A percentile compares a stretch with the other conserved stretches of the same genome.
Evolutionary conservation across 495 filamentous ascomycete genomes (phyloP).

Genomic region (Neurospora sp.): DNA sequence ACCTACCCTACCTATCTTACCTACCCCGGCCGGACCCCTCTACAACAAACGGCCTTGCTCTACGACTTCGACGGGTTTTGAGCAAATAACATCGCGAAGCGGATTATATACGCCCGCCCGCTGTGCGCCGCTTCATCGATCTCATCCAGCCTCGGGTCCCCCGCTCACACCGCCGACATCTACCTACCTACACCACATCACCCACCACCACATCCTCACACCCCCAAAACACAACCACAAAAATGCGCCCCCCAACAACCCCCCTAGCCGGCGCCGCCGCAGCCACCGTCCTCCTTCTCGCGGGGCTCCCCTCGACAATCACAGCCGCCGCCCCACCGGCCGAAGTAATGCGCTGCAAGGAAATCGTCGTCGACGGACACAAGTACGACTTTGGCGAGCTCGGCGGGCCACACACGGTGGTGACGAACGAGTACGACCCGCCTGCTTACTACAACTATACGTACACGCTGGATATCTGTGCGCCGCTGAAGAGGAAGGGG

Average conservation of each 20-base stretch:
- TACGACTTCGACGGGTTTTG: not conserved
- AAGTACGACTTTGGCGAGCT: constrained; percentile 52
- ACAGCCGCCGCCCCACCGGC: constrained; percentile 9
- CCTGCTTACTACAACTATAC: constrained; percentile 56
- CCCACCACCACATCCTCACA: not conserved
- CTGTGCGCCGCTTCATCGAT: not conserved
- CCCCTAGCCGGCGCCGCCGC: not conserved
- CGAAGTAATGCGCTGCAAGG: constrained; percentile 41
- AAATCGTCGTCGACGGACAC: constrained; percentile 46
- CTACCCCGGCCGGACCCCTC: not conserved
- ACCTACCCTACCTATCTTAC: not conserved
- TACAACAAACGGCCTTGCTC: not conserved
- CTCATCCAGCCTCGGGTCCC: not conserved
- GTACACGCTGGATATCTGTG: constrained; percentile 83
- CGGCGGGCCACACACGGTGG: constrained; percentile 66
- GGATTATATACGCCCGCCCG: not conserved
- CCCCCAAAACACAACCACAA: not conserved
- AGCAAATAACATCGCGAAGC: not conserved
- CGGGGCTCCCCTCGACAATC: constrained; percentile 20
- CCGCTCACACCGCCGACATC: not conserved
- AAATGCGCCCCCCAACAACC: not conserved
- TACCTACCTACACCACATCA: not conserved
- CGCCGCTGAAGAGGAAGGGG: constrained; percentile 45
- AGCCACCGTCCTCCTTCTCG: constrained; percentile 16
- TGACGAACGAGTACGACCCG: constrained; percentile 39